Percentiles rank a stretch among this genome's conserved stretches.
Evolutionary conservation across 2,329 filamentous ascomycete species (phyloP).

Genomic region (Alternaria sp.): DNA sequence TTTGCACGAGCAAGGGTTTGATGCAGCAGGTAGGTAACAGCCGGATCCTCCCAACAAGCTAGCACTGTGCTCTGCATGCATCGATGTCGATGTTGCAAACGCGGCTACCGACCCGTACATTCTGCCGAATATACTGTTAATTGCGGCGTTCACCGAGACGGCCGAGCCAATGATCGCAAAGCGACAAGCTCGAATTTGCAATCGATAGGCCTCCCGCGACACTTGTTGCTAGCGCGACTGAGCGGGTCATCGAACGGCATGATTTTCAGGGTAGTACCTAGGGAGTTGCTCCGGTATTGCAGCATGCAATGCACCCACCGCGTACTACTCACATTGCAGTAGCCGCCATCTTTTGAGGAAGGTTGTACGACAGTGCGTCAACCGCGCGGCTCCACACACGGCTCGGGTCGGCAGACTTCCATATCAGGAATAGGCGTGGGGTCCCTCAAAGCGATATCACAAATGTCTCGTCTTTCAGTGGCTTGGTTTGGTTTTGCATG

Average conservation of each 20-base stretch:
- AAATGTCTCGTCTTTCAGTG: neutral
- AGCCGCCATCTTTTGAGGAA: slow-evolving; percentile 1
- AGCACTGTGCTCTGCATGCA: neutral
- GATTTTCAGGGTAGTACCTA: neutral
- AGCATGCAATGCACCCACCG: slow-evolving; percentile 9
- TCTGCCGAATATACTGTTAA: neutral
- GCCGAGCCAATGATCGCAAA: neutral
- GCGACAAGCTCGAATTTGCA: neutral
- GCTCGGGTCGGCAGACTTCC: slow-evolving; percentile 17
- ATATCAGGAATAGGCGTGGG: slow-evolving; percentile 1
- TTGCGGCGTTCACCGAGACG: neutral
- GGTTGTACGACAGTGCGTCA: slow-evolving; percentile 7
- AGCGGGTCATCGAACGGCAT: neutral
- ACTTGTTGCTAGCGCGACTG: neutral
- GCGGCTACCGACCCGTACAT: neutral
- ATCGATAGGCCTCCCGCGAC: neutral
- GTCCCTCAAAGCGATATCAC: neutral
- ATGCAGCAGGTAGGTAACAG: slow-evolving; percentile 2
- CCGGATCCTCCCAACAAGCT: neutral
- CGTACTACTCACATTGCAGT: slow-evolving; percentile 2
- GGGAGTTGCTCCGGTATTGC: slow-evolving; percentile 1
- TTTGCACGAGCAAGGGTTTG: neutral
- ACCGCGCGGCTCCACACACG: slow-evolving; percentile 18
- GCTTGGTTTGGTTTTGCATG: neutral
- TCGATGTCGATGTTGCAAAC: neutral